Percentiles rank a stretch among this genome's conserved stretches.
Evolutionary conservation across 768 basidiomycete genomes (phyloP).

Genomic region (Ephemerocybe angulata): DNA sequence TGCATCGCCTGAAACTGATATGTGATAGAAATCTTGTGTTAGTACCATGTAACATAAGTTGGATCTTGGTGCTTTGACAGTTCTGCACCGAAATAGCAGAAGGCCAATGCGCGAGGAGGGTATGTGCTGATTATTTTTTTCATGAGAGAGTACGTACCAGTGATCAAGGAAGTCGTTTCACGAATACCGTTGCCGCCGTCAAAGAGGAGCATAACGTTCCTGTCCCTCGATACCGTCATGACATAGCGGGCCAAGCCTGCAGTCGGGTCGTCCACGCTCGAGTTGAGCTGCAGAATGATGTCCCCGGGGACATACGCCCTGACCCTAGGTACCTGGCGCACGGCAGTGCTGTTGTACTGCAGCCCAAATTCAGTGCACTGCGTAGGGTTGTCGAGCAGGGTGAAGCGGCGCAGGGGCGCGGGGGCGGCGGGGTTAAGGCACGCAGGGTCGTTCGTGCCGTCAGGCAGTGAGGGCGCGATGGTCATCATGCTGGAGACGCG

Average conservation of each 20-base stretch:
- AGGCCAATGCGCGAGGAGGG: no score
- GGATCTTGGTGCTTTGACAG: no score
- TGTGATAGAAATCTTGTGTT: no score
- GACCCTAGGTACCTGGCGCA: constrained; percentile 30
- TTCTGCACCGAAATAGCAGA: no score
- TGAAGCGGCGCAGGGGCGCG: background rate
- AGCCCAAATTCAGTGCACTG: constrained; percentile 53
- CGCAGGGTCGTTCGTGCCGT: constrained; percentile 22
- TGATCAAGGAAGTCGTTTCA: constrained; percentile 42
- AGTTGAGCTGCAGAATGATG: constrained; percentile 25
- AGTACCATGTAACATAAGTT: no score
- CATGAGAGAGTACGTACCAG: constrained; percentile 24
- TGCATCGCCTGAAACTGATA: constrained; percentile 2
- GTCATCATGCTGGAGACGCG: constrained; percentile 45
- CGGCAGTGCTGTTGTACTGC: constrained; percentile 32
- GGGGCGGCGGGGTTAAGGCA: constrained; percentile 33
- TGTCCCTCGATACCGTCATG: constrained; percentile 35
- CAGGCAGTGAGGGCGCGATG: constrained; percentile 35
- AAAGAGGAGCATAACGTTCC: constrained; percentile 42
- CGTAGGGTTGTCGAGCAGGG: constrained; percentile 20
- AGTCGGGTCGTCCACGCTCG: constrained; percentile 14
- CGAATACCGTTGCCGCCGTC: constrained; percentile 35
- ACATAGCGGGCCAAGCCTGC: constrained; percentile 39
- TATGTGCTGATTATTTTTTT: background rate
- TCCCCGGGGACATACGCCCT: constrained; percentile 37